A percentile compares a stretch with the other conserved stretches of the same genome.
phyloP scores from a whole-genome alignment of 192 early-diverging fungal genomes.

The Coemansia sp. region DNA sequence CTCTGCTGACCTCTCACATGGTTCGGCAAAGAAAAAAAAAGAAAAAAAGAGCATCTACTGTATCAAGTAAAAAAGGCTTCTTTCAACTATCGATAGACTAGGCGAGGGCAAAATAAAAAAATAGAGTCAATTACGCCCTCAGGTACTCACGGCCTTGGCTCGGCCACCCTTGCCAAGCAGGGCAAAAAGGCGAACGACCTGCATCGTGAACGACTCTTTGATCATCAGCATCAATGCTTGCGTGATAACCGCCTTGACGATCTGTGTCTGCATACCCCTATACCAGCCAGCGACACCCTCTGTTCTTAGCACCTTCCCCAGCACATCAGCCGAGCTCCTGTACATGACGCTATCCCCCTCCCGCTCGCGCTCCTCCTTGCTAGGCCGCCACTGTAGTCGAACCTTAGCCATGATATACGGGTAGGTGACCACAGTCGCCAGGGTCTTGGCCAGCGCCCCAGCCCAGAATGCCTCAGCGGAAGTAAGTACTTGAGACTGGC shows the following conservation, averaged over 20 bases:
- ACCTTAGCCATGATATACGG: slow-evolving; percentile 99
- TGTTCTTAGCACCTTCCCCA: slow-evolving; percentile 72
- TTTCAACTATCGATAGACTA: background rate
- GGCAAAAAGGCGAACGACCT: slow-evolving; percentile 43
- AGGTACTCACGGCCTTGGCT: slow-evolving; percentile 2
- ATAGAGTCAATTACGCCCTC: background rate
- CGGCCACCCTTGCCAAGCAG: slow-evolving; percentile 16
- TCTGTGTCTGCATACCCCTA: slow-evolving; percentile 96
- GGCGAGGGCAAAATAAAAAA: too few relatives aligned
- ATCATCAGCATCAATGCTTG: slow-evolving; percentile 97
- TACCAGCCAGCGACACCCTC: slow-evolving; percentile 92
- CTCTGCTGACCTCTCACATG: slow-evolving; percentile 9
- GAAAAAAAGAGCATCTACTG: background rate
- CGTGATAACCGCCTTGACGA: slow-evolving; percentile 98
- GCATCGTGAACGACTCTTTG: slow-evolving; percentile 85
- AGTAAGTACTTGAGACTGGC: slow-evolving; percentile 59
- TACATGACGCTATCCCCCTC: slow-evolving; percentile 64
- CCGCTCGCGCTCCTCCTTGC: slow-evolving; percentile 64
- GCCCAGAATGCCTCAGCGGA: slow-evolving; percentile 88
- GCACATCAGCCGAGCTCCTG: slow-evolving; percentile 81
- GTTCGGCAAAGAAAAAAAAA: background rate
- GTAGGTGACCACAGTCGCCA: slow-evolving; percentile 85
- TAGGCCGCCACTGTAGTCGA: slow-evolving; percentile 86
- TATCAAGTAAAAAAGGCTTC: background rate
- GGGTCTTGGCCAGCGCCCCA: slow-evolving; percentile 91